phyloP scores from a whole-genome alignment of 2,329 filamentous ascomycete genomes.

The Pseudogymnoascus sp. region DNA sequence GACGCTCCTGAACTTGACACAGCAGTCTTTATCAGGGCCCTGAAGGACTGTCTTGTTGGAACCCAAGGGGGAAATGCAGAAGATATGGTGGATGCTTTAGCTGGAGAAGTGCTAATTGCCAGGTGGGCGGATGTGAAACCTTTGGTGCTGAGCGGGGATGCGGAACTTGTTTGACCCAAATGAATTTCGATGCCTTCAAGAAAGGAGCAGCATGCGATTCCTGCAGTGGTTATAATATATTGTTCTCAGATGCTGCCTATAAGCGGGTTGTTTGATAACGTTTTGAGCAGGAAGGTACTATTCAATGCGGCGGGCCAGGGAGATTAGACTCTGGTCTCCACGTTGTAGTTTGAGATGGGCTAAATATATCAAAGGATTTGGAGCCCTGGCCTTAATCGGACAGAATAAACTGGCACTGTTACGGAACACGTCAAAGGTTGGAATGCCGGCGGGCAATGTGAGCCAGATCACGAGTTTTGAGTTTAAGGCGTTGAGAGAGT shows the following conservation, averaged over 20 bases:
- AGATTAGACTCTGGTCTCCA: neutral
- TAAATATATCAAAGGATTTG: neutral
- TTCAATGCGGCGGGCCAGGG: no score
- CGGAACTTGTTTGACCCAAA: constrained; percentile 45
- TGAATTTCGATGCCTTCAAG: neutral
- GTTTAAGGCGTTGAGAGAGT: neutral
- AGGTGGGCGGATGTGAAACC: constrained; percentile 67
- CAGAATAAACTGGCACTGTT: neutral
- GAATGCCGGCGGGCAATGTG: neutral
- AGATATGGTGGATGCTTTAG: constrained; percentile 47
- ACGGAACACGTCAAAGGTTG: neutral
- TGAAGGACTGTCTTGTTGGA: constrained; percentile 52
- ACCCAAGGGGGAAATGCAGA: constrained; percentile 60
- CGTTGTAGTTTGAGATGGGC: neutral
- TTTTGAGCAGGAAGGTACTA: neutral
- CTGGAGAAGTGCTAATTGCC: constrained; percentile 62
- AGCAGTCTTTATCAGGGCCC: constrained; percentile 75
- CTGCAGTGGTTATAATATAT: neutral
- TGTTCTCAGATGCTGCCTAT: neutral
- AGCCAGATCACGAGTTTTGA: neutral
- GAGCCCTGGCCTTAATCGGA: neutral
- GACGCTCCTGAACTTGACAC: constrained; percentile 75
- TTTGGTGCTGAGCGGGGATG: constrained; percentile 46
- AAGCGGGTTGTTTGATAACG: neutral
- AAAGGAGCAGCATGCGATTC: neutral